These are phyloP conservation scores for Byssoonygena ceratinophila DNA, from an alignment of 2,329 filamentous ascomycete species.

Conservation along the genomic window DNA sequence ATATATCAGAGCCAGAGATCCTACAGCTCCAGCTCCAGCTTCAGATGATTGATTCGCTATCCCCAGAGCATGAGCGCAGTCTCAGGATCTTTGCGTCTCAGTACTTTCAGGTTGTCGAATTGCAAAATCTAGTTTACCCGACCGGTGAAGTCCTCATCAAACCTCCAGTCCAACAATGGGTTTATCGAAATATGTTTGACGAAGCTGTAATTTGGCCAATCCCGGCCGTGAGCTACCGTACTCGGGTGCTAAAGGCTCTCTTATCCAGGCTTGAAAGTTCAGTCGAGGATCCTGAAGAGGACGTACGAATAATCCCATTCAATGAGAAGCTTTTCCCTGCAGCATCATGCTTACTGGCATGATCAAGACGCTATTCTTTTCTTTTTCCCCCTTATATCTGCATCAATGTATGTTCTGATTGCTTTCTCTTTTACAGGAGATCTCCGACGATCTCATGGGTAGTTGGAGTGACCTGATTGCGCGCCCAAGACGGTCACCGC, in stretches of 20 bases:
- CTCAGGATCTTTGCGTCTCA: conserved; percentile 48
- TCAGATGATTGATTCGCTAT: too few species aligned
- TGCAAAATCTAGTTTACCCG: conserved; percentile 53
- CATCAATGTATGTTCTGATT: conserved; percentile 17
- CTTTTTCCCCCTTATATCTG: conserved; percentile 5
- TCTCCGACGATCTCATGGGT: conserved; percentile 69
- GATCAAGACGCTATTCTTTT: conserved; percentile 10
- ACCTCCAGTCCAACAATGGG: conserved; percentile 51
- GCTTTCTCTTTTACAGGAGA: conserved; percentile 49
- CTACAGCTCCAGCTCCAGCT: too few species aligned
- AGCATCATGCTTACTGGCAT: conserved; percentile 9
- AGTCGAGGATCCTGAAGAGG: conserved; percentile 70
- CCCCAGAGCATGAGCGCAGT: conserved; percentile 21
- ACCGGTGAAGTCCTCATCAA: conserved; percentile 47
- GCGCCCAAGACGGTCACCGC: conserved; percentile 53
- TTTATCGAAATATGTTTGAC: conserved; percentile 59
- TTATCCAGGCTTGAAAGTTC: conserved; percentile 59
- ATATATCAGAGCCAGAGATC: too few species aligned
- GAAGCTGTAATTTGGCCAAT: conserved; percentile 44
- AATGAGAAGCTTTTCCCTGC: conserved; percentile 14
- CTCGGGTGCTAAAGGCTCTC: conserved; percentile 63
- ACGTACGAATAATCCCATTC: conserved; percentile 49
- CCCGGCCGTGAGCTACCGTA: conserved; percentile 59
- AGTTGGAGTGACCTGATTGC: conserved; percentile 56
- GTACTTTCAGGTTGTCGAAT: conserved; percentile 65